Evolutionary conservation across 306 rosid genomes (phyloP), one percentile per base, ranked within the genome.

Genomic region (Crataegus laevigata): DNA sequence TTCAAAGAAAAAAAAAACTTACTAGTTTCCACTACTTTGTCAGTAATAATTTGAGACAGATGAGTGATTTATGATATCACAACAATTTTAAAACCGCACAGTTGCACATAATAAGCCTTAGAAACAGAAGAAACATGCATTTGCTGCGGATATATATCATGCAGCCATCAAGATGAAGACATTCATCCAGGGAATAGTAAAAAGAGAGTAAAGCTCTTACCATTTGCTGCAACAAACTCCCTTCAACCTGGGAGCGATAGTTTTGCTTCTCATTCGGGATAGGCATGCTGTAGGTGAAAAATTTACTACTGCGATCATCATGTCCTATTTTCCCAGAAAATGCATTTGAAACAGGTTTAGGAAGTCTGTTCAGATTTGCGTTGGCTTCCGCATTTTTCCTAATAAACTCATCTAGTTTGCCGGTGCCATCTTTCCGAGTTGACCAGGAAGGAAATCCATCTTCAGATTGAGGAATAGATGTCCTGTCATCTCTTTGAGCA

Each of bases 381-480:
- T 77, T 84, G 66, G 69, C 78, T 71, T 83, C 92, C 45, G 67
- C 72, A 81, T 82, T 83, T 82, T 67, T 92, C 85, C 87, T 79
- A 42, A 57, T 40, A 76, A 77, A 67, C 77, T 82, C 83, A 62
- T 85, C 87, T 71, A 80, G 74, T 72, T 70, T 83, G 38, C 93
- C 79, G 54, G 88, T 78, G 43, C 84, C 77, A 68, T 84, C 96
- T 68, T 89, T 87, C 75, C 87, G 81, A 68, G 90, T 80, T 28
- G 73, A 57, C 75, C 89, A 78, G 68, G 85, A 75, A 76, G 85
- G 78, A 50, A 67, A 82, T 51, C 72, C 85, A 73, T 81, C 88
- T 79, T 84, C 87, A 51, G 69, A 73, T 77, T 80, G 90, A 77
- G 80, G 88, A 88, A 79, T 72, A 74, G 66, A 74, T 63, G 80